Evolutionary conservation across 805 yeast genomes (phyloP), one percentile per base, ranked within the genome.

Genomic region (Yamadazyma akitaensis): DNA sequence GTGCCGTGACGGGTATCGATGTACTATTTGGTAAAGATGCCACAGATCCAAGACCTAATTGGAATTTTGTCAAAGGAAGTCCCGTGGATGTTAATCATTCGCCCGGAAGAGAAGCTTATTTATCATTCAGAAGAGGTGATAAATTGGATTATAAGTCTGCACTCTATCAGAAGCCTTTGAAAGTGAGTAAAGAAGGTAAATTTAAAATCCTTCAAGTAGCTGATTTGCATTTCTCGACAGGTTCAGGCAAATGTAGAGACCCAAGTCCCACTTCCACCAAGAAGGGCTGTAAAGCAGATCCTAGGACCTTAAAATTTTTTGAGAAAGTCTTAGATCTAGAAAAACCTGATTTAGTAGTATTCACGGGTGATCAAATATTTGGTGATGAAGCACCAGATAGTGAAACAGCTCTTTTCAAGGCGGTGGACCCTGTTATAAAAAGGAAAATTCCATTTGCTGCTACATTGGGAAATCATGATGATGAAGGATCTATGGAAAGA

Each of bases 391-490:
- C 88, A 0, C 89, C 88, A 8, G 98, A 92, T 60, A 76, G 97
- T 0, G 84, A 84, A 54, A 82, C 96, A 0, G 81, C 97, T 0
- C 56, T 89, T n/a, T 73, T 85, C 49, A 92, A 94, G 60, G 88
- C 84, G 0, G 72, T 85, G 9, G 70, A 75, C 10, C 95, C 96
- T 0, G 79, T 88, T 24, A 76, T 91, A 19, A 57, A 68, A 13
- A 68, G 87, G 40, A 64, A 75, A 42, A 85, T 91, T 8, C 97
- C 98, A 3, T 94, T 79, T 72, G 92, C 97, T 0, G 74, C 86
- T 53, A 81, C 84, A 8, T 75, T 92, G 71, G 99, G 99, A 0
- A 94, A 94, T 62, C 99, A 94, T 62, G 99, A 94, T 62, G 94
- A 85, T 58, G 96, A 91, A 65, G 92, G 96, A 0, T 76, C 83